A percentile compares a stretch with the other conserved stretches of the same genome.
phyloP scores from a whole-genome alignment of 2,329 filamentous ascomycete genomes.

The Xylaria digitata region DNA sequence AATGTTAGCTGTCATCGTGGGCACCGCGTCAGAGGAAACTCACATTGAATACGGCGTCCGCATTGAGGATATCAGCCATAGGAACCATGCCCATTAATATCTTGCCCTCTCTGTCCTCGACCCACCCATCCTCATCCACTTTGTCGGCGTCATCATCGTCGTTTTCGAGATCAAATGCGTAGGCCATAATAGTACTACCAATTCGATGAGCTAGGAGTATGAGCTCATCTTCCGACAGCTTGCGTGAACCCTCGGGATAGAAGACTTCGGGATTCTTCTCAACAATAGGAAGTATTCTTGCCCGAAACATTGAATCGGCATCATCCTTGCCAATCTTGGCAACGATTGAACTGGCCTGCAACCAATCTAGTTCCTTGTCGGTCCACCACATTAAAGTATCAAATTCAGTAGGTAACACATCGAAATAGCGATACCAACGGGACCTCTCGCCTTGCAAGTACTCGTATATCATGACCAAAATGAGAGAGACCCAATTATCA shows the following conservation, averaged over 20 bases:
- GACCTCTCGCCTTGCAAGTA: conserved; percentile 68
- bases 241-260: conserved; percentile 52
- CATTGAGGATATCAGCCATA: conserved; percentile 89
- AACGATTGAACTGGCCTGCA: conserved; percentile 82
- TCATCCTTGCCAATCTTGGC: conserved; percentile 79
- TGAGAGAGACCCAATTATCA: conserved; percentile 69
- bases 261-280: conserved; percentile 60
- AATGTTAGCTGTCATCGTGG: conserved; percentile 15
- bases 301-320: conserved; percentile 76
- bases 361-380: conserved; percentile 72
- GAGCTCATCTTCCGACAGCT: conserved; percentile 58
- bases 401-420: conserved; percentile 76
- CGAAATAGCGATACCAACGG: conserved; percentile 81
- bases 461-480: conserved; percentile 86
- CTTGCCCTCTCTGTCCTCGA: conserved; percentile 70
- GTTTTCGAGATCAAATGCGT: conserved; percentile 83
- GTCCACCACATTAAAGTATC: conserved; percentile 94
- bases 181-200: conserved; percentile 91
- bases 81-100: conserved; percentile 86
- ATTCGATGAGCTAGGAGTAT: conserved; percentile 75
- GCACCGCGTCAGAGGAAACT: conserved; percentile 42
- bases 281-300: conserved; percentile 63
- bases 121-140: conserved; percentile 72
- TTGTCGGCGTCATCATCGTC: conserved; percentile 64
- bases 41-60: conserved; percentile 88